Evolutionary conservation across 2,329 filamentous ascomycete species (phyloP).

Genomic region (Blastomyces gilchristii): DNA sequence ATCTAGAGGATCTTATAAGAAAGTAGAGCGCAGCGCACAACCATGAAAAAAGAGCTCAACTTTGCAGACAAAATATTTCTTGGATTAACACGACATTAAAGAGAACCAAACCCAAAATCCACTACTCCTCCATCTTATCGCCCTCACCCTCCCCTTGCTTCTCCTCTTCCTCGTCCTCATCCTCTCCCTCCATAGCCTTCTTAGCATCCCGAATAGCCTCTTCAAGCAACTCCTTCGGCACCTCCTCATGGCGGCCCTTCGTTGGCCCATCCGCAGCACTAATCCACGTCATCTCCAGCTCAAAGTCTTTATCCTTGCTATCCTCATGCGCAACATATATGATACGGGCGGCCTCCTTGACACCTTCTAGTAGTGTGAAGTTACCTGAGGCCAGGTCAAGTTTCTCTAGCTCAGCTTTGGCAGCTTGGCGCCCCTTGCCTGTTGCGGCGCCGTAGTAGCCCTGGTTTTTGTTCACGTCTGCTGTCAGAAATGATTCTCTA

Average conservation of each 20-base stretch:
- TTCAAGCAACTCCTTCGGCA: constrained; percentile 79
- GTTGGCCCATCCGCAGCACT: constrained; percentile 75
- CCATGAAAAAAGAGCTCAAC: background rate
- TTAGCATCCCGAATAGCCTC: constrained; percentile 90
- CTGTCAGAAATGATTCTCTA: constrained; percentile 18
- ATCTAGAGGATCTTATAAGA: background rate
- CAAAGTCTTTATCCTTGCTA: constrained; percentile 99
- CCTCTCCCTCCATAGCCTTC: constrained; percentile 61
- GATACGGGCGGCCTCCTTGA: constrained; percentile 93
- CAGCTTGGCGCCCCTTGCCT: constrained; percentile 90
- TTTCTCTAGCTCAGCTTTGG: constrained; percentile 98
- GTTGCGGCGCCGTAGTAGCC: constrained; percentile 97
- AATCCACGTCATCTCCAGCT: constrained; percentile 99
- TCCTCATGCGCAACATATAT: constrained; percentile 97
- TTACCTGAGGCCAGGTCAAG: constrained; percentile 70
- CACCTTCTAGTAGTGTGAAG: constrained; percentile 71
- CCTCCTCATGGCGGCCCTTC: constrained; percentile 84
- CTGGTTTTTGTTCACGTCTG: constrained; percentile 26
- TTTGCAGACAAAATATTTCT: background rate
- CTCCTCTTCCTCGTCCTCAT: constrained; percentile 63
- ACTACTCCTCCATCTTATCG: constrained; percentile 80
- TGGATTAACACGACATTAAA: background rate
- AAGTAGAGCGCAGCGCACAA: background rate
- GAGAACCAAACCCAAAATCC: background rate
- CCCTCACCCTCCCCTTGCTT: constrained; percentile 46